These are phyloP conservation scores for Kodamaea kaohsiungensis DNA, from an alignment of 805 yeast species.

Conservation along the genomic window DNA sequence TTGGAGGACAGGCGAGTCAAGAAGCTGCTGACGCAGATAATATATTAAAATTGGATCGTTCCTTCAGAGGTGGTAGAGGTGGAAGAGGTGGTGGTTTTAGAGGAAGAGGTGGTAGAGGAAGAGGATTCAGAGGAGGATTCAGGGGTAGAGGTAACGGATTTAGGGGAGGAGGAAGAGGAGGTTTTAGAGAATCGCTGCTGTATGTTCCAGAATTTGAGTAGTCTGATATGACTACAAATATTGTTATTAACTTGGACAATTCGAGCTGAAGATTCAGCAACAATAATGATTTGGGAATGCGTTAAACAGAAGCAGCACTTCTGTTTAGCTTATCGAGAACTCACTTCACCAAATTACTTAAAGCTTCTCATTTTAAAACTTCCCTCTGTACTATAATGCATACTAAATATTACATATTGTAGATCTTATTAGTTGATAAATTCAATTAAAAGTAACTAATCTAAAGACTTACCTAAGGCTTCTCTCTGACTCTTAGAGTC, in stretches of 20 bases:
- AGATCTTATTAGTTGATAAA: no score
- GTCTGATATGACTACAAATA: no score
- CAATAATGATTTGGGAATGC: no score
- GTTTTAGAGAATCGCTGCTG: slow-evolving; percentile 7
- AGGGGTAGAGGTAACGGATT: slow-evolving; percentile 27
- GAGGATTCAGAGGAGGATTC: slow-evolving; percentile 29
- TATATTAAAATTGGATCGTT: slow-evolving; percentile 6
- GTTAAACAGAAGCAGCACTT: no score
- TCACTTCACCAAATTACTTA: no score
- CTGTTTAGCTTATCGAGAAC: no score
- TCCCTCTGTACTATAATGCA: slow-evolving; percentile 2
- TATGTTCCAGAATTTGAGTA: slow-evolving; percentile 6
- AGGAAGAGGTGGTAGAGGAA: slow-evolving; percentile 49
- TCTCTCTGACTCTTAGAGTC: slow-evolving; percentile 53
- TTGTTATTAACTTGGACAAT: no score
- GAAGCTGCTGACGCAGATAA: slow-evolving; percentile 41
- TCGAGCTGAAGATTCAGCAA: no score
- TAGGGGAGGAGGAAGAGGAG: slow-evolving; percentile 25
- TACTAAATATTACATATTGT: not conserved
- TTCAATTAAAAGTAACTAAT: no score
- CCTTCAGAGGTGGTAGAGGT: slow-evolving; percentile 21
- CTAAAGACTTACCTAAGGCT: slow-evolving; percentile 40
- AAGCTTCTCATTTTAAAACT: no score
- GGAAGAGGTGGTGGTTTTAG: slow-evolving; percentile 28
- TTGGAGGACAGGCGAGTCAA: slow-evolving; percentile 89